Conservation (phyloP, 1,284 basidiomycete species). For the Tausonia pullulans region DNA sequence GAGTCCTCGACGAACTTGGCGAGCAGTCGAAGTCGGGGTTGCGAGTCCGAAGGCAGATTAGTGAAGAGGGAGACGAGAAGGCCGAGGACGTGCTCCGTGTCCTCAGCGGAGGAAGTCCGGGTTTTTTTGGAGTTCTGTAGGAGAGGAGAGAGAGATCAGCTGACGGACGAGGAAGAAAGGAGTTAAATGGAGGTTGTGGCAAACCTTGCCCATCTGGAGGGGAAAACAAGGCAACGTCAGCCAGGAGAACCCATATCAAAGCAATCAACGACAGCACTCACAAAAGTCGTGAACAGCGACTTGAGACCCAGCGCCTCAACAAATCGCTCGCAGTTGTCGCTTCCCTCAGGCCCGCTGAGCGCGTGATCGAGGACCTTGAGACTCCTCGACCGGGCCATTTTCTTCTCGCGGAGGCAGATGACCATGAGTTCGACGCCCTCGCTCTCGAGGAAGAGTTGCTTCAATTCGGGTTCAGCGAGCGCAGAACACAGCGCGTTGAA, state of each 20-base stretch:
- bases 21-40: conserved; percentile 67
- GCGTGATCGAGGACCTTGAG: conserved; percentile 86
- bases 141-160: background rate
- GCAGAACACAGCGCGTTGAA: conserved; percentile 83
- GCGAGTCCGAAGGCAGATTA: conserved; percentile 75
- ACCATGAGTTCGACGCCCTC: conserved; percentile 97
- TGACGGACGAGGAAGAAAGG: background rate
- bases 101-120: conserved; percentile 55
- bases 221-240: background rate
- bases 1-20: conserved; percentile 85
- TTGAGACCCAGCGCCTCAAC: conserved; percentile 80
- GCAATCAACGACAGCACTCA: conserved; percentile 43
- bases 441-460: conserved; percentile 68
- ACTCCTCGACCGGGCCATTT: conserved; percentile 61
- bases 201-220: background rate
- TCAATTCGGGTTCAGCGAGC: conserved; percentile 60
- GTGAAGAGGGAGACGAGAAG: conserved; percentile 81
- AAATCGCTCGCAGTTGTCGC: conserved; percentile 67
- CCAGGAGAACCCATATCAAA: too few relatives aligned
- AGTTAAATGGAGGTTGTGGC: background rate
- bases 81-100: conserved; percentile 74
- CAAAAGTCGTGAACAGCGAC: conserved; percentile 76
- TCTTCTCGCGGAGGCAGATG: conserved; percentile 88
- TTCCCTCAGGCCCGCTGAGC: conserved; percentile 66
- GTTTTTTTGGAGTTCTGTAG: conserved; percentile 8